Base-by-base conservation (phyloP, 2,329 filamentous ascomycete genomes). In the Scedosporium apiospermum region DNA sequence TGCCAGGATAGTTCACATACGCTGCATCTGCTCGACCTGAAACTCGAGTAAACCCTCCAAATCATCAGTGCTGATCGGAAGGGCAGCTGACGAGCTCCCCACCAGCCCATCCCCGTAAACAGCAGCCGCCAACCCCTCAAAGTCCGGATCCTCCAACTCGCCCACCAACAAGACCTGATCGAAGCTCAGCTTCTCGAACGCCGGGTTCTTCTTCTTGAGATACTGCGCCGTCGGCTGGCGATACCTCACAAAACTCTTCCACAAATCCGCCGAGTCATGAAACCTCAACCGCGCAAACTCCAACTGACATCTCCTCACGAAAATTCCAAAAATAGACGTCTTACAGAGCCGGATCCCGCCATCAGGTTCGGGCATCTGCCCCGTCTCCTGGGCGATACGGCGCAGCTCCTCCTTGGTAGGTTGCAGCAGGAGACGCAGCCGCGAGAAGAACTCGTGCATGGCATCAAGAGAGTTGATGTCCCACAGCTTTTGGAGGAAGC, bases 11-110 rank as follows among this genome's bases (percentile, higher is more conserved):
- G 41, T 30, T 10, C 14, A 74, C 78, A 69, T 75, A 88, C 89
- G 90, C 72, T 97, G 93, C 76, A 97, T 86, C 72, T 91, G 87
- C 66, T 90, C 88, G 44, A 98, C 88, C 70, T 96, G 93, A 68
- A 95, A 96, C 67, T 96, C 91, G 21, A 98, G 76, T 30, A 97
- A 77, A 34, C 84, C 84, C 71, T 96, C 90, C 6, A 95, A 80
- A 70, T 96, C 91, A 67, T 93, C 88, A 0, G 85, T 86, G 73
- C 91, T 95, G 62, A 90, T 80, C 2, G 80, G 74, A 16, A 81
- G 66, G 1, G 75, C 74, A 3, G 73, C 71, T 16, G 68, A 71
- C 2, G 71, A 69, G 57, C 78, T 75, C 5, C 77, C 75, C n/a
- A 73, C 74, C 49, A 82, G 73, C 75, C 82, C 79, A 62, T 80